Percentiles rank a stretch among this genome's conserved stretches.
Evolutionary conservation across 2,329 filamentous ascomycete genomes (phyloP).

Genomic region (Exophiala sp.): DNA sequence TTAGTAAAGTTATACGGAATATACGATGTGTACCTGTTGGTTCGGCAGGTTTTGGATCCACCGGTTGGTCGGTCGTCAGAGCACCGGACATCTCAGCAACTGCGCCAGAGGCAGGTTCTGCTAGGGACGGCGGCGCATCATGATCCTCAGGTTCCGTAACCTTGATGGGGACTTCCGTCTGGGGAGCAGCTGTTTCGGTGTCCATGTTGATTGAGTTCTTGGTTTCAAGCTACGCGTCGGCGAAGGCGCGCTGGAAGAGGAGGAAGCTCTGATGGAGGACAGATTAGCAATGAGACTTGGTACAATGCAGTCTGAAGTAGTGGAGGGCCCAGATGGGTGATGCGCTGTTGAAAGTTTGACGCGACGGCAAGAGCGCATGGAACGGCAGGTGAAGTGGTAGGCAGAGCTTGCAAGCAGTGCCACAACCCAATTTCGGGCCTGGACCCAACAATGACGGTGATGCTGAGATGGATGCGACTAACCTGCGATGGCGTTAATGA

Average conservation of each 20-base stretch:
- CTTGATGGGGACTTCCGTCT: conserved; percentile 24
- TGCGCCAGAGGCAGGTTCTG: conserved; percentile 25
- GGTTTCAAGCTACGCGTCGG: conserved; percentile 14
- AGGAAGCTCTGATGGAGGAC: conserved; percentile 1
- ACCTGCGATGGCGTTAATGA: conserved; percentile 8
- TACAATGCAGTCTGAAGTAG: not conserved
- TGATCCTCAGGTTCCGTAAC: conserved; percentile 24
- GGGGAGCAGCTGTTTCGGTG: conserved; percentile 12
- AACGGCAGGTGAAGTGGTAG: not conserved
- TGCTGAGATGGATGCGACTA: conserved; percentile 11
- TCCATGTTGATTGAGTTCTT: conserved; percentile 14
- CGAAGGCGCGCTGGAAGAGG: conserved; percentile 1
- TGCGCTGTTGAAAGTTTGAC: conserved; percentile 10
- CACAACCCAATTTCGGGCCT: conserved; percentile 12
- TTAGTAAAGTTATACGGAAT: not conserved
- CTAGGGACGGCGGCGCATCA: conserved; percentile 23
- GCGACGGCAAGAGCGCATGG: conserved; percentile 11
- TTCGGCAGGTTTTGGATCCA: conserved; percentile 32
- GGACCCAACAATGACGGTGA: conserved; percentile 6
- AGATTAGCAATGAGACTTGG: conserved; percentile 9
- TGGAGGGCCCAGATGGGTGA: conserved; percentile 2
- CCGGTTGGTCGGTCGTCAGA: conserved; percentile 36
- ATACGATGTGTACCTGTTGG: conserved; percentile 27
- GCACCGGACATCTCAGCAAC: conserved; percentile 27
- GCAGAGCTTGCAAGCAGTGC: not conserved